A percentile compares a stretch with the other conserved stretches of the same genome.
Evolutionary conservation across 805 yeast genomes (phyloP).

Genomic region (Yarrowia sp.): DNA sequence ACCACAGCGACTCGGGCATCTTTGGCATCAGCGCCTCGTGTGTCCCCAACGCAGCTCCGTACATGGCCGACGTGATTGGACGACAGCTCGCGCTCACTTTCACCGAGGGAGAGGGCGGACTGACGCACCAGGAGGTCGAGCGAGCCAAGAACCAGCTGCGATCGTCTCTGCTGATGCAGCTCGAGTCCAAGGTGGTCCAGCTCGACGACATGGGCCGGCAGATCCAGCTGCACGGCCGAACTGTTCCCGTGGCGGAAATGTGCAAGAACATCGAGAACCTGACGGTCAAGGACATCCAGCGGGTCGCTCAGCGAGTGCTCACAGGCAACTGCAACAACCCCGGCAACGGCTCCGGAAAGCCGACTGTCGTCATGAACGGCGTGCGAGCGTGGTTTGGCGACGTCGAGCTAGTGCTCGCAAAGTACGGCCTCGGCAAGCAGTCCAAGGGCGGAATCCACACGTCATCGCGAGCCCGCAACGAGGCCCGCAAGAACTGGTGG

Average conservation of each 20-base stretch:
- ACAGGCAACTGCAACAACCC: constrained; percentile 55
- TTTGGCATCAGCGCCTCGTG: constrained; percentile 87
- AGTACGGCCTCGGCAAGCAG: constrained; percentile 67
- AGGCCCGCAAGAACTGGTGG: constrained; percentile 26
- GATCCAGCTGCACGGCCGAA: constrained; percentile 75
- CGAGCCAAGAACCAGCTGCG: constrained; percentile 92
- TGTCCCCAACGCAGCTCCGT: constrained; percentile 80
- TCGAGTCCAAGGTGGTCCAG: constrained; percentile 90
- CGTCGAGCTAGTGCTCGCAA: constrained; percentile 58
- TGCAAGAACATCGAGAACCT: constrained; percentile 68
- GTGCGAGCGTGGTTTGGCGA: constrained; percentile 84
- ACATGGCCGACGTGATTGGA: constrained; percentile 75
- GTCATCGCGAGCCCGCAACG: constrained; percentile 2
- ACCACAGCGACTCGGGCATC: constrained; percentile 85
- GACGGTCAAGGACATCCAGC: constrained; percentile 62
- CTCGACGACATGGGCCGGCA: constrained; percentile 95
- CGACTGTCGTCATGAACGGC: constrained; percentile 91
- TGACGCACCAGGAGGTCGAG: constrained; percentile 68
- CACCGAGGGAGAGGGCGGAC: constrained; percentile 55
- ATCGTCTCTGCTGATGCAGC: constrained; percentile 83
- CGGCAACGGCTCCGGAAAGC: constrained; percentile 57
- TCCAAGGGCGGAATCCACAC: constrained; percentile 24
- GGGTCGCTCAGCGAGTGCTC: constrained; percentile 72
- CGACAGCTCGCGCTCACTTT: constrained; percentile 56
- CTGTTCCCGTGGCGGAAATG: constrained; percentile 78